Conservation (phyloP, 2,329 filamentous ascomycete genomes). For the Botrytis tulipae region DNA sequence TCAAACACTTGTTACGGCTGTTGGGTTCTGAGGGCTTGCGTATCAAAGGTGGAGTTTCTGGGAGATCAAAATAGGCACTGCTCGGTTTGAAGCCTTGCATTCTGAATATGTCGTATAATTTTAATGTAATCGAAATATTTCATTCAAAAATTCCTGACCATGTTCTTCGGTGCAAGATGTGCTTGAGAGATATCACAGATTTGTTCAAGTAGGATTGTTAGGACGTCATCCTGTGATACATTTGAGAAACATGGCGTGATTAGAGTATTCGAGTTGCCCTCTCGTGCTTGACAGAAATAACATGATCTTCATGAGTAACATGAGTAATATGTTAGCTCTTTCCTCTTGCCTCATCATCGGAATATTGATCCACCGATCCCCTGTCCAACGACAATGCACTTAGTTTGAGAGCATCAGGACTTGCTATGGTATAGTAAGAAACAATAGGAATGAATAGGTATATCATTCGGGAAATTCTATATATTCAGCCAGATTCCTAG, state of each 20-base stretch:
- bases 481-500: neutral
- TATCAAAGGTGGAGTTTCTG: neutral
- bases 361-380: neutral
- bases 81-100: neutral
- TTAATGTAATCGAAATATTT: neutral
- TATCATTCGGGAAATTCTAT: neutral
- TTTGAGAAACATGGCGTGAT: neutral
- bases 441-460: neutral
- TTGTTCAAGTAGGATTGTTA: neutral
- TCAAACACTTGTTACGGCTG: neutral
- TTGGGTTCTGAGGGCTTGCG: neutral
- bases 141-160: neutral
- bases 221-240: neutral
- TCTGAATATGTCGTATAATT: neutral
- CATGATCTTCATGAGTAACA: neutral
- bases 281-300: neutral
- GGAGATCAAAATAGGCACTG: neutral
- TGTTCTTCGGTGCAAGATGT: neutral
- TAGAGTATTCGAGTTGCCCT: neutral
- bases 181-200: neutral
- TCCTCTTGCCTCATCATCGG: neutral
- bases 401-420: neutral
- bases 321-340: too few species aligned
- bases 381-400: neutral
- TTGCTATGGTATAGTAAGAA: neutral